Evolutionary conservation across 2,329 filamentous ascomycete genomes (phyloP), one percentile per base, ranked within the genome.

Genomic region (Cercospora beticola): DNA sequence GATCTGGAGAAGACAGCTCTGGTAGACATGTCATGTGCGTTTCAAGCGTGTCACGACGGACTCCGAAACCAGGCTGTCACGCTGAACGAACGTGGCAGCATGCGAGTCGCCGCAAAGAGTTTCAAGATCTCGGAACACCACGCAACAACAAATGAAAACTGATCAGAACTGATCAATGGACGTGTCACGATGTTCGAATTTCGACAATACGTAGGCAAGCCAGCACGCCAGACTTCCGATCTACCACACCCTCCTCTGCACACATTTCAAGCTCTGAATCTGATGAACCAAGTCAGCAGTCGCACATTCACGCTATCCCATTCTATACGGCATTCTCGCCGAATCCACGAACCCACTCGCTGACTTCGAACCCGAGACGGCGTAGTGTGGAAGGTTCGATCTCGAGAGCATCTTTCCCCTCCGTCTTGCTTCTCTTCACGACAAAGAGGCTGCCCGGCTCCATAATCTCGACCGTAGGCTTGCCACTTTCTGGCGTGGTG

Each of bases 281-380:
- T 3, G 33, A 14, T 16, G 49, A 31, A 40, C 28, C 46, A 23
- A 16, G 26, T 49, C 23, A 52, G 18, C 40, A 63, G 23, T 49
- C 18, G 18, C 26, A 26, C 28, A 12, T 2, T 18, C 5, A 18
- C 2, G 8, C 16, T 16, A 2, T 33, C 4, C 64, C 49, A 52
- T 54, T 43, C 57, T 64, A 58, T 21, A 23, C 28, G 16, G 67
- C 68, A 49, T 67, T 70, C 43, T 68, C 64, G 4, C 75, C 76
- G 70, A 78, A 78, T 9, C 73, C 76, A 43, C 81, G 75, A 14
- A 93, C 86, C 88, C 91, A 96, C 80, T 97, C 94, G 65, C 91
- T 87, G 71, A 97, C 89, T 82, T 97, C 94, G 80, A 97, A 97
- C 1, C 89, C 90, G 61, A 97, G 82, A 70, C 93, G 84, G 68